Evolutionary conservation across 345 rosid genomes (phyloP).

Genomic region (Cochlearia excelsa): DNA sequence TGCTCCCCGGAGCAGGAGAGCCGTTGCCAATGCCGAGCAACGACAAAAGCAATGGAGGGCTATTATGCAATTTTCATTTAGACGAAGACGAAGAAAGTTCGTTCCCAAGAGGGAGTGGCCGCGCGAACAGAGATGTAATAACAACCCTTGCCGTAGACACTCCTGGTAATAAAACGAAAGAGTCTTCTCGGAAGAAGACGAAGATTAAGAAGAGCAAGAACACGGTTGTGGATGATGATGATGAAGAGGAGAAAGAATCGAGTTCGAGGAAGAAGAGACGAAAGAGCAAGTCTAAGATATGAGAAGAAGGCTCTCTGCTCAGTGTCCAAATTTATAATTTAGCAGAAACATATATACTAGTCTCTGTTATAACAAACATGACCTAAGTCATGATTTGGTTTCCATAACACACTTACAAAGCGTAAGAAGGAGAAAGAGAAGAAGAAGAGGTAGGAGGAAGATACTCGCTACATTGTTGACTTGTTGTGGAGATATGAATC

Average conservation of each 20-base stretch:
- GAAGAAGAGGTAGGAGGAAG: too few relatives aligned
- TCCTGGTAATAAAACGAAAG: slow-evolving; percentile 55
- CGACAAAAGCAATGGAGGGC: slow-evolving; percentile 41
- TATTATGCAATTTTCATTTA: slow-evolving; percentile 68
- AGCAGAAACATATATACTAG: slow-evolving; percentile 21
- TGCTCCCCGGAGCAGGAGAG: slow-evolving; percentile 89
- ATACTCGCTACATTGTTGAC: too few relatives aligned
- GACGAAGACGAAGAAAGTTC: slow-evolving; percentile 69
- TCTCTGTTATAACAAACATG: slow-evolving; percentile 28
- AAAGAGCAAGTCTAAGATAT: slow-evolving; percentile 14
- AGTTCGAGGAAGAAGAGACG: slow-evolving; percentile 38
- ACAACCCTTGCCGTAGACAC: slow-evolving; percentile 32
- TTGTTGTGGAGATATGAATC: too few relatives aligned
- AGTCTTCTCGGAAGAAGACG: slow-evolving; percentile 45
- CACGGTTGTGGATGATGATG: slow-evolving; percentile 10
- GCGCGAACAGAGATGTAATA: slow-evolving; percentile 28
- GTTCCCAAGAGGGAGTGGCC: slow-evolving; percentile 58
- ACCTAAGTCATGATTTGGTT: too few relatives aligned
- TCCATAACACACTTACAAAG: too few relatives aligned
- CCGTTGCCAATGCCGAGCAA: slow-evolving; percentile 48
- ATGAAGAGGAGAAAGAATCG: slow-evolving; percentile 35
- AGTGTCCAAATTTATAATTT: slow-evolving; percentile 29
- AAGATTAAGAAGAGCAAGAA: slow-evolving; percentile 34
- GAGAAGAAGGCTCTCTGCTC: background rate
- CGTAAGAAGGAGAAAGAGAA: too few relatives aligned